These are phyloP conservation scores for Lumnitzera littorea DNA, from an alignment of 345 rosid species.

Conservation along the genomic window DNA sequence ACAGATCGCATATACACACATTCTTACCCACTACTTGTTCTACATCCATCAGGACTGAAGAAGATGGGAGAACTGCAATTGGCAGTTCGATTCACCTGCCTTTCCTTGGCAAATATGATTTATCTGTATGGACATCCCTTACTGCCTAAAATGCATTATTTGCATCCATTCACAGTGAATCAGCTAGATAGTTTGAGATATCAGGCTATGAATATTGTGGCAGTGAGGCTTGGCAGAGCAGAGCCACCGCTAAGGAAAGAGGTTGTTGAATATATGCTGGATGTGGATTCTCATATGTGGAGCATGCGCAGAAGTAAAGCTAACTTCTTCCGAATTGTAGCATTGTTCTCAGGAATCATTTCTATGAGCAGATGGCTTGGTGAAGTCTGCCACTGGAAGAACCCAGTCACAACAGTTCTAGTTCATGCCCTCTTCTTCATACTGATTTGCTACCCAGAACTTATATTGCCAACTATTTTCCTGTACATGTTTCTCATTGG, in stretches of 20 bases:
- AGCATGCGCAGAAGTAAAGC: slow-evolving; percentile 93
- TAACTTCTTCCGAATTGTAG: slow-evolving; percentile 77
- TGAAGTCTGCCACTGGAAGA: slow-evolving; percentile 70
- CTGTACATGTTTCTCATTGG: slow-evolving; percentile 82
- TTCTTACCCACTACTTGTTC: slow-evolving; percentile 72
- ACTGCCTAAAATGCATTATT: slow-evolving; percentile 83
- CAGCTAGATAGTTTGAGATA: slow-evolving; percentile 67
- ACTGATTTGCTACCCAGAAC: slow-evolving; percentile 72
- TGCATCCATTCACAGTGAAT: slow-evolving; percentile 79
- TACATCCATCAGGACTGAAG: slow-evolving; percentile 63
- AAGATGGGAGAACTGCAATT: slow-evolving; percentile 83
- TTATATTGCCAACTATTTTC: slow-evolving; percentile 70
- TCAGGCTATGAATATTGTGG: slow-evolving; percentile 79
- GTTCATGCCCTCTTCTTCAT: slow-evolving; percentile 67
- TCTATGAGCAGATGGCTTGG: slow-evolving; percentile 70
- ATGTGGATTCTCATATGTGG: slow-evolving; percentile 93
- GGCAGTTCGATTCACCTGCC: slow-evolving; percentile 67
- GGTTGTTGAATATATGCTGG: slow-evolving; percentile 88
- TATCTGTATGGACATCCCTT: slow-evolving; percentile 67
- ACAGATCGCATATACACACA: slow-evolving; percentile 69
- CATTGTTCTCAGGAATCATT: slow-evolving; percentile 54
- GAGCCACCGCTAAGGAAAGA: slow-evolving; percentile 85
- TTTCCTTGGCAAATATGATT: slow-evolving; percentile 66
- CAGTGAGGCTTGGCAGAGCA: slow-evolving; percentile 57
- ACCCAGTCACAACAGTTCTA: slow-evolving; percentile 55